A percentile compares a stretch with the other conserved stretches of the same genome.
These are phyloP conservation scores for Amanita pallidorosea DNA, from an alignment of 768 basidiomycete species.

Conservation along the genomic window DNA sequence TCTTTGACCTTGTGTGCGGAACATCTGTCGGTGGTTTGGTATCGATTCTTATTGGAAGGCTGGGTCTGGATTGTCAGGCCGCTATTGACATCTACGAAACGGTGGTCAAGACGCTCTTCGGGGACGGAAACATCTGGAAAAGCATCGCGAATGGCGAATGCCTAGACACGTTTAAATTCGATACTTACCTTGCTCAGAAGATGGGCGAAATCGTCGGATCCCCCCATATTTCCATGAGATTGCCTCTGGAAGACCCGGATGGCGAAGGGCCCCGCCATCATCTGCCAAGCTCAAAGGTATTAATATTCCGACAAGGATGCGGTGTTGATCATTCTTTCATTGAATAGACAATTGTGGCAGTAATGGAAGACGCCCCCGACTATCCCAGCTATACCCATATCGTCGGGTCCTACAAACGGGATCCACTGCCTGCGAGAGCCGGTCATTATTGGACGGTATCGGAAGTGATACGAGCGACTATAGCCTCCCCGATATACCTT, in stretches of 20 bases:
- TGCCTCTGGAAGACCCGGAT: neutral
- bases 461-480: constrained; percentile 12
- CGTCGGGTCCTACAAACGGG: constrained; percentile 12
- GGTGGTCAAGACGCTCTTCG: constrained; percentile 9
- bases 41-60: constrained; percentile 17
- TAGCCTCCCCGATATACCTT: constrained; percentile 12
- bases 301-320: neutral
- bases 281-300: constrained; percentile 7
- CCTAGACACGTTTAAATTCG: neutral
- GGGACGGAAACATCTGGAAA: constrained; percentile 9
- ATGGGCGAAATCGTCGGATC: neutral
- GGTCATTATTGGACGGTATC: constrained; percentile 13
- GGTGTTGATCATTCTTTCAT: neutral
- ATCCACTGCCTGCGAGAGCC: neutral
- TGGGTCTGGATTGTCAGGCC: constrained; percentile 16
- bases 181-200: neutral
- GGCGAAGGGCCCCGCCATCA: neutral
- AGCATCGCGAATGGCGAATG: constrained; percentile 7
- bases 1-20: constrained; percentile 18
- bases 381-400: constrained; percentile 13
- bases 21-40: constrained; percentile 18
- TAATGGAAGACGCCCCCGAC: constrained; percentile 13
- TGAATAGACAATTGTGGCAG: constrained; percentile 13
- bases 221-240: constrained; percentile 3
- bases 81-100: constrained; percentile 17